Conservation (phyloP, 768 basidiomycete genomes). For the Phylloporus scabripes region DNA sequence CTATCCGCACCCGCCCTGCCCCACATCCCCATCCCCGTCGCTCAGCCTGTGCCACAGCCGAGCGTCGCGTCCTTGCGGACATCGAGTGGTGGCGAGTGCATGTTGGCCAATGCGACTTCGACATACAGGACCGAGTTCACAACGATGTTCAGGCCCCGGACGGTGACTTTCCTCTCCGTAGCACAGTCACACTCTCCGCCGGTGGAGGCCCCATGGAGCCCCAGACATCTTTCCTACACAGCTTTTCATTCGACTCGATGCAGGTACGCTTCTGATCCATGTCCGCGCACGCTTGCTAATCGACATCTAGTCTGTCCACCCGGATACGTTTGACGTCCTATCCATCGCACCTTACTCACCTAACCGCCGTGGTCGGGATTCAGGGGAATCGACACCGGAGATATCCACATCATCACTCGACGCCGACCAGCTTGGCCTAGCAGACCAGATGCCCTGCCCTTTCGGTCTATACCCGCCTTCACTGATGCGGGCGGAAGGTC, state of each 20-base stretch:
- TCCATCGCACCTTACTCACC: conserved; percentile 53
- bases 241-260: conserved; percentile 18
- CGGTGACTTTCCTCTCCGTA: conserved; percentile 14
- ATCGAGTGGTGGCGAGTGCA: conserved; percentile 85
- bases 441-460: conserved; percentile 36
- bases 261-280: conserved; percentile 18
- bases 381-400: conserved; percentile 56
- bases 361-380: conserved; percentile 37
- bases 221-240: conserved; percentile 27
- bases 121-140: conserved; percentile 28
- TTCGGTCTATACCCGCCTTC: conserved; percentile 26
- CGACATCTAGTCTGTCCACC: conserved; percentile 28
- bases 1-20: conserved; percentile 34
- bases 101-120: conserved; percentile 54
- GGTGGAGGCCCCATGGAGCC: conserved; percentile 36
- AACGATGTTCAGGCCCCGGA: conserved; percentile 14
- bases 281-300: conserved; percentile 18
- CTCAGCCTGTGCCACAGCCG: conserved; percentile 56
- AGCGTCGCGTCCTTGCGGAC: conserved; percentile 73
- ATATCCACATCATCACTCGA: conserved; percentile 35
- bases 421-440: conserved; percentile 33
- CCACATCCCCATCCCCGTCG: conserved; percentile 43
- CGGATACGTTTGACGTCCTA: conserved; percentile 38
- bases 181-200: conserved; percentile 32
- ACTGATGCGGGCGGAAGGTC: conserved; percentile 19